Evolutionary conservation across 2,329 filamentous ascomycete species (phyloP).

Genomic region (Claviceps quebecensis): DNA sequence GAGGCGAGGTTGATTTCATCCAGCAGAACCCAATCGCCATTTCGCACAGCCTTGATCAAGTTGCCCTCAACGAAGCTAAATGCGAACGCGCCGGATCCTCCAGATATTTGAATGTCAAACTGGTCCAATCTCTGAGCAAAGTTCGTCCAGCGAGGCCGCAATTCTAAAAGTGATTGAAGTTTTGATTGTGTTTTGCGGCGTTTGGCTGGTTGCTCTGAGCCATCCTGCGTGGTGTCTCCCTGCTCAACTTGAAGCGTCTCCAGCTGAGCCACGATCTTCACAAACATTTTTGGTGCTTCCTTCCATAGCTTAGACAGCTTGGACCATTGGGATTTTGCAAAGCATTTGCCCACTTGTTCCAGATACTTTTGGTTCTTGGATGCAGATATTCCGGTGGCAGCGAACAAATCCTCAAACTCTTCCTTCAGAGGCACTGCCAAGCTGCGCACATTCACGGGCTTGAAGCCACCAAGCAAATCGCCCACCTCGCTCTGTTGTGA

Average conservation of each 20-base stretch:
- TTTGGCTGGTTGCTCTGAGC: slow-evolving; percentile 50
- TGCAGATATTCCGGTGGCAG: slow-evolving; percentile 68
- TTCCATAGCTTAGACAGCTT: slow-evolving; percentile 75
- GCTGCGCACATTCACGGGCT: slow-evolving; percentile 81
- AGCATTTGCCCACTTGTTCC: slow-evolving; percentile 63
- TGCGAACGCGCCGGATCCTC: slow-evolving; percentile 63
- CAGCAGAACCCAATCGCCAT: slow-evolving; percentile 91
- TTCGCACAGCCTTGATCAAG: slow-evolving; percentile 86
- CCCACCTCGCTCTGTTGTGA: slow-evolving; percentile 96
- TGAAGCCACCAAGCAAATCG: slow-evolving; percentile 92
- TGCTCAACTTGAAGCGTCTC: slow-evolving; percentile 29
- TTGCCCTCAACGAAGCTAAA: slow-evolving; percentile 96
- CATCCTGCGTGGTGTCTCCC: slow-evolving; percentile 17
- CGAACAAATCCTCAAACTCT: slow-evolving; percentile 82
- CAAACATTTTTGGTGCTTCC: slow-evolving; percentile 78
- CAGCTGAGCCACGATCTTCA: slow-evolving; percentile 48
- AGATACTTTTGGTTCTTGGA: slow-evolving; percentile 82
- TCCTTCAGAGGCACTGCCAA: slow-evolving; percentile 83
- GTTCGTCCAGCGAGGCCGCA: slow-evolving; percentile 59
- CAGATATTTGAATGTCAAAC: slow-evolving; percentile 66
- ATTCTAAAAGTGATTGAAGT: slow-evolving; percentile 44
- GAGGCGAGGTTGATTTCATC: slow-evolving; percentile 97
- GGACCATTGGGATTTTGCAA: slow-evolving; percentile 76
- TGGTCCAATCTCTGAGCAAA: slow-evolving; percentile 64
- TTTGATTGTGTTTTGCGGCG: slow-evolving; percentile 52